Percentiles rank a stretch among this genome's conserved stretches.
Conservation (phyloP, 1,284 basidiomycete genomes). For the Phellopilus nigrolimitatus region DNA sequence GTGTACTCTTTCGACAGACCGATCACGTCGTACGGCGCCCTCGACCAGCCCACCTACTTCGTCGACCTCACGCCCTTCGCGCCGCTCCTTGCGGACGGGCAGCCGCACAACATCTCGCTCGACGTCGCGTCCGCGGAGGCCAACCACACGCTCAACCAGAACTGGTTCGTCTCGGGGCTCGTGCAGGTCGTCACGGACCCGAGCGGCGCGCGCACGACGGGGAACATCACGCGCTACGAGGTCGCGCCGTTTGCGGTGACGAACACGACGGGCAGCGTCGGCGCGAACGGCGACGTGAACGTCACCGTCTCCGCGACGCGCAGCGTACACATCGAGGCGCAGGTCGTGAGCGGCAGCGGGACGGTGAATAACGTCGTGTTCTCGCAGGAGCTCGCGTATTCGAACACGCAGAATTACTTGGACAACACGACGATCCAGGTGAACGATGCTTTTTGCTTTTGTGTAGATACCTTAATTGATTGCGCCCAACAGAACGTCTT, state of each 20-base stretch:
- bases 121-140: slow-evolving; percentile 70
- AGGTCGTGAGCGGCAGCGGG: slow-evolving; percentile 56
- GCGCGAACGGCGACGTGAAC: slow-evolving; percentile 40
- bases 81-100: slow-evolving; percentile 63
- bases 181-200: slow-evolving; percentile 56
- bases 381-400: slow-evolving; percentile 48
- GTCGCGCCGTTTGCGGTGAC: slow-evolving; percentile 53
- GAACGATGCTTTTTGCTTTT: slow-evolving; percentile 17
- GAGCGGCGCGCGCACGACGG: slow-evolving; percentile 59
- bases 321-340: slow-evolving; percentile 50
- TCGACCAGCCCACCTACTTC: slow-evolving; percentile 76
- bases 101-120: slow-evolving; percentile 62
- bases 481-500: slow-evolving; percentile 45
- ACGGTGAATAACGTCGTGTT: slow-evolving; percentile 47
- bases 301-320: slow-evolving; percentile 52
- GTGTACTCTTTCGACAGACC: slow-evolving; percentile 41
- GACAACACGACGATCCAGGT: slow-evolving; percentile 48
- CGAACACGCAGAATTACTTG: slow-evolving; percentile 51
- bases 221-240: slow-evolving; percentile 55
- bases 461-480: slow-evolving; percentile 15
- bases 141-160: slow-evolving; percentile 59
- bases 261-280: slow-evolving; percentile 40
- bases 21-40: slow-evolving; percentile 71
- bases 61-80: slow-evolving; percentile 78
- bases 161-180: slow-evolving; percentile 75